These are phyloP conservation scores for Aspergillus pseudonomiae DNA, from an alignment of 2,329 filamentous ascomycete species.

Conservation along the genomic window DNA sequence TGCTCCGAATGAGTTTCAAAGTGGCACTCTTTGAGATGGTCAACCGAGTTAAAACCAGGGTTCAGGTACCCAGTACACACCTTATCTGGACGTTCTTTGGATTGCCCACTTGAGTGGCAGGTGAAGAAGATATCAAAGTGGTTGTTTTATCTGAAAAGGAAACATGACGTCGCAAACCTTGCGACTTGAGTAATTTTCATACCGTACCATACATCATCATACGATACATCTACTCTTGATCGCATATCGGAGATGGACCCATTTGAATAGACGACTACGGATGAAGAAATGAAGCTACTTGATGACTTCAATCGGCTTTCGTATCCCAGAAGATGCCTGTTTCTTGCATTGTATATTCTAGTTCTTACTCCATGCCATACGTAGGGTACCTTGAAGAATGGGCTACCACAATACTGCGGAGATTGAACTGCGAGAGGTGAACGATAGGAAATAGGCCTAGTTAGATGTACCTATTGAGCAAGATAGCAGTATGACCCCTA, in stretches of 20 bases:
- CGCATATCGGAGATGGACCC: too few relatives aligned
- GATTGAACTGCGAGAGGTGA: background rate
- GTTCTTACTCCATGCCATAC: background rate
- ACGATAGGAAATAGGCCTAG: background rate
- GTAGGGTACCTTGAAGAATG: background rate
- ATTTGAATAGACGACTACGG: background rate
- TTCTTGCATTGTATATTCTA: background rate
- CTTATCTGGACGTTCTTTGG: background rate
- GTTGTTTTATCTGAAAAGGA: background rate
- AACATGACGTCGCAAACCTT: conserved; percentile 22
- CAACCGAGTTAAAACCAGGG: background rate
- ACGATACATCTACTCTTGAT: background rate
- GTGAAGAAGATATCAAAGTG: background rate
- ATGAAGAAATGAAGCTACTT: background rate
- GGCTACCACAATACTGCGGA: background rate
- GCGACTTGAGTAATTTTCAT: conserved; percentile 10
- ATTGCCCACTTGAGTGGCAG: background rate
- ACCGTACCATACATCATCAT: background rate
- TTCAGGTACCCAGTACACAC: background rate
- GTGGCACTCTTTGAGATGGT: background rate
- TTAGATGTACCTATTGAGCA: background rate
- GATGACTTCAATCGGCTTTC: background rate
- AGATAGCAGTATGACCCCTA: background rate
- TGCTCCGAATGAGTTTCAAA: background rate
- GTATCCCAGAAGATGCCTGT: background rate